phyloP scores from a whole-genome alignment of 345 rosid species.

The Crucihimalaya himalaica region DNA sequence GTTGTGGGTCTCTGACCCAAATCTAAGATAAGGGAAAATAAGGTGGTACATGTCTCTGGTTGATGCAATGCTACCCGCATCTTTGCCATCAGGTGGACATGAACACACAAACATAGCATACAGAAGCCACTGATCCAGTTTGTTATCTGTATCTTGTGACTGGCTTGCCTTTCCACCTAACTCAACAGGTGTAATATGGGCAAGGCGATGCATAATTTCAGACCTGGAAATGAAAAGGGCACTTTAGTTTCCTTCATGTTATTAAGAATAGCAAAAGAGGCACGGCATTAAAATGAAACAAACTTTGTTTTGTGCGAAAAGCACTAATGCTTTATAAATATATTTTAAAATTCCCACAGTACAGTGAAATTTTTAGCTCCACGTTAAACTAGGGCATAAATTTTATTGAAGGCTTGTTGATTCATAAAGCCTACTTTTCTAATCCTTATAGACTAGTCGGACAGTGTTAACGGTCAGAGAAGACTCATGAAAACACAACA shows the following conservation, averaged over 20 bases:
- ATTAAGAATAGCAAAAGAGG: constrained; percentile 16
- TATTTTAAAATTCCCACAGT: not conserved
- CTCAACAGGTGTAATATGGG: constrained; percentile 87
- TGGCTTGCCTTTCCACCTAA: constrained; percentile 92
- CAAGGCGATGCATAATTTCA: constrained; percentile 80
- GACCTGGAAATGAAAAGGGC: constrained; percentile 54
- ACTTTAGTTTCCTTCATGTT: constrained; percentile 24
- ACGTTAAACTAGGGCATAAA: not conserved
- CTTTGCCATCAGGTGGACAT: constrained; percentile 86
- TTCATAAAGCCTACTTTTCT: constrained; percentile 10
- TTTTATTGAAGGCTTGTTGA: constrained; percentile 6
- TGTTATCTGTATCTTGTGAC: constrained; percentile 87
- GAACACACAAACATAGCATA: constrained; percentile 96
- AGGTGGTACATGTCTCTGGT: constrained; percentile 87
- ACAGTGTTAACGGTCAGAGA: constrained; percentile 8
- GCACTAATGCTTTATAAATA: constrained; percentile 10
- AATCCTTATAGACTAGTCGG: constrained; percentile 15
- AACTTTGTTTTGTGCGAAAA: not conserved
- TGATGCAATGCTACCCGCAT: constrained; percentile 76
- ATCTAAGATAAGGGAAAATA: constrained; percentile 81
- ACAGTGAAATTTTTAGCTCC: not conserved
- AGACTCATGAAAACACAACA: constrained; percentile 22
- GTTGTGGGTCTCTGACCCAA: constrained; percentile 82
- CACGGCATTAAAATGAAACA: constrained; percentile 9
- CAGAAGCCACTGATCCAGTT: constrained; percentile 97